Evolutionary conservation across 768 basidiomycete species (phyloP).

Genomic region (Dendrothele bispora): DNA sequence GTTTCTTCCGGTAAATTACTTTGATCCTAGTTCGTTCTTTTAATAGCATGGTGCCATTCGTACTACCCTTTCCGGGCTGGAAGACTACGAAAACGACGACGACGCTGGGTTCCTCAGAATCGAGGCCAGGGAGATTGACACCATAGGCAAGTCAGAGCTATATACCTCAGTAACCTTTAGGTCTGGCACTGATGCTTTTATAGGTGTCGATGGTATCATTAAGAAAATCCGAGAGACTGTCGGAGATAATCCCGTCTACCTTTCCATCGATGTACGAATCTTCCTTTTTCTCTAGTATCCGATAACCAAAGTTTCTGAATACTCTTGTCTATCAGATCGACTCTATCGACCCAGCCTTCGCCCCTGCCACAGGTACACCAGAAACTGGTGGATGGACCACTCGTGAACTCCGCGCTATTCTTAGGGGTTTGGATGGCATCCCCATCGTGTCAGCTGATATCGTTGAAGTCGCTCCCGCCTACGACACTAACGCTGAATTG

Average conservation of each 20-base stretch:
- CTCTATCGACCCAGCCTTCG: conserved; percentile 79
- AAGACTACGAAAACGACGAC: conserved; percentile 79
- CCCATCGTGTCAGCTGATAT: conserved; percentile 80
- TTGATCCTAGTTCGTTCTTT: conserved; percentile 75
- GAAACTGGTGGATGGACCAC: conserved; percentile 87
- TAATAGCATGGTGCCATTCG: conserved; percentile 83
- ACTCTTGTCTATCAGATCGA: conserved; percentile 52
- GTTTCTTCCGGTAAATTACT: conserved; percentile 27
- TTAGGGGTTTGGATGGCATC: conserved; percentile 74
- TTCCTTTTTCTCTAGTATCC: conserved; percentile 4
- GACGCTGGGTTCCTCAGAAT: conserved; percentile 79
- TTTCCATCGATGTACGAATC: conserved; percentile 70
- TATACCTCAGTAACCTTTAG: background rate
- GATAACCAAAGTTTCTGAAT: background rate
- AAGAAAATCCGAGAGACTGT: conserved; percentile 78
- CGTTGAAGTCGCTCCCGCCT: conserved; percentile 84
- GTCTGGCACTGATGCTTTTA: background rate
- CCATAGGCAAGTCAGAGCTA: conserved; percentile 52
- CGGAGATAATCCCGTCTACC: conserved; percentile 71
- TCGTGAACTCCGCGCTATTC: conserved; percentile 74
- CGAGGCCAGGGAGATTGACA: conserved; percentile 84
- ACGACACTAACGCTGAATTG: conserved; percentile 66
- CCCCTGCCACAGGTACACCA: conserved; percentile 83
- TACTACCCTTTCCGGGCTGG: conserved; percentile 76
- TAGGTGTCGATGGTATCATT: conserved; percentile 76